These are phyloP conservation scores for Wickerhamiella infanticola DNA, from an alignment of 1,139 yeast species.

Conservation along the genomic window DNA sequence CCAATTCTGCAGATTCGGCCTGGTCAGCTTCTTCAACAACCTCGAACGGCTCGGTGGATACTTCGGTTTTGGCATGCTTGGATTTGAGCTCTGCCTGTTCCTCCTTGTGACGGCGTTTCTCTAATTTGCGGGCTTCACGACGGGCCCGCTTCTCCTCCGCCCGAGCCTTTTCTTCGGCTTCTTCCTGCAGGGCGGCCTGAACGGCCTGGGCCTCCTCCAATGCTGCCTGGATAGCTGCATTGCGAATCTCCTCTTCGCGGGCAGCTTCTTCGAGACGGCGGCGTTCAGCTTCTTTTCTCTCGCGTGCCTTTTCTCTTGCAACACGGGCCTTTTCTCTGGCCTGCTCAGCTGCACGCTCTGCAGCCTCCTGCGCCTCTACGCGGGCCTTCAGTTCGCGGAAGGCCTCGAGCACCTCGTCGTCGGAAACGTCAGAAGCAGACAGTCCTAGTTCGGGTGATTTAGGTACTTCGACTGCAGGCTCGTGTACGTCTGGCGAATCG, in stretches of 20 bases:
- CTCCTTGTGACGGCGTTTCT: background rate
- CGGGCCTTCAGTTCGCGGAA: background rate
- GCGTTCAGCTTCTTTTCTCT: background rate
- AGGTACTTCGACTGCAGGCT: background rate
- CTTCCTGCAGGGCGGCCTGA: background rate
- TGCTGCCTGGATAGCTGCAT: background rate
- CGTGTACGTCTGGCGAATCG: background rate
- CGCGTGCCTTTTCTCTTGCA: background rate
- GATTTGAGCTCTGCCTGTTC: background rate
- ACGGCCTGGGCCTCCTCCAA: background rate
- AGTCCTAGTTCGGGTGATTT: background rate
- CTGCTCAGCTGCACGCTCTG: background rate
- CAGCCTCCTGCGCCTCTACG: background rate
- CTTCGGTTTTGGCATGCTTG: background rate
- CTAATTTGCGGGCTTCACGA: background rate
- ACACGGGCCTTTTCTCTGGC: background rate
- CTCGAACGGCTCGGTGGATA: background rate
- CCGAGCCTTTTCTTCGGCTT: background rate
- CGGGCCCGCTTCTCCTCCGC: background rate
- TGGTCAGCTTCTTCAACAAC: background rate
- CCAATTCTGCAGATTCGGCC: background rate
- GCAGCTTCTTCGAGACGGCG: background rate
- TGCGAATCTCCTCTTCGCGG: background rate
- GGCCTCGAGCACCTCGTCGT: background rate
- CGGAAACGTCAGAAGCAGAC: background rate